phyloP scores from a whole-genome alignment of 192 early-diverging fungal species.

The Umbelopsis ramanniana region DNA sequence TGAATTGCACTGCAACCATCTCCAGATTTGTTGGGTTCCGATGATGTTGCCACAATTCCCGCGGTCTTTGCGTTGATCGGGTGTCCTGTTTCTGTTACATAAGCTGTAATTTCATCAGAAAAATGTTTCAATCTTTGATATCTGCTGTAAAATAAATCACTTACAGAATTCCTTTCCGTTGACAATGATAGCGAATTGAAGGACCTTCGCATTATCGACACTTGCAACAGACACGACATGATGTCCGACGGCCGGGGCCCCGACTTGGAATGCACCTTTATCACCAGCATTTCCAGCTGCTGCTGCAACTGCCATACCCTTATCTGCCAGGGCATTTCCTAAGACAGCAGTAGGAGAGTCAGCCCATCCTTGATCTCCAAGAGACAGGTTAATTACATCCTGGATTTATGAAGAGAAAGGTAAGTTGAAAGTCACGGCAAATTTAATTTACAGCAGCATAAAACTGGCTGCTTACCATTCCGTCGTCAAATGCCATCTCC shows the following conservation, averaged over 20 bases:
- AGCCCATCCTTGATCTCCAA: constrained; percentile 63
- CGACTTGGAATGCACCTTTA: constrained; percentile 56
- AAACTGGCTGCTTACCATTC: constrained; percentile 32
- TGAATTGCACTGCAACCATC: constrained; percentile 54
- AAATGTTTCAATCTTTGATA: constrained; percentile 23
- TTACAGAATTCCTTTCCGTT: constrained; percentile 35
- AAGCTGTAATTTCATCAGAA: constrained; percentile 30
- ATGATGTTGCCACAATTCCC: constrained; percentile 46
- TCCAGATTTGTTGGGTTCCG: constrained; percentile 30
- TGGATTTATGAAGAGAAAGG: neutral
- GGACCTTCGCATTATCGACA: constrained; percentile 48
- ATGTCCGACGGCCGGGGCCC: constrained; percentile 52
- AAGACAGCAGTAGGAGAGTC: constrained; percentile 53
- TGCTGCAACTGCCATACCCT: constrained; percentile 64
- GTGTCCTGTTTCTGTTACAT: constrained; percentile 21
- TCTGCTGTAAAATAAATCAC: constrained; percentile 14
- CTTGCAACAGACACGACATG: constrained; percentile 66
- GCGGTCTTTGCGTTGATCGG: constrained; percentile 32
- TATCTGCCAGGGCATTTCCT: constrained; percentile 44
- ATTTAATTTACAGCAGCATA: no score
- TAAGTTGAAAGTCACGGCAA: neutral
- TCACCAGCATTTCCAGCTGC: constrained; percentile 80
- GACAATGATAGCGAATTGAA: constrained; percentile 25
- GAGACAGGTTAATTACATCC: constrained; percentile 69
- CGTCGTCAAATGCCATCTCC: constrained; percentile 44